phyloP scores from a whole-genome alignment of 2,329 filamentous ascomycete genomes.

The Aaosphaeria arxii region DNA sequence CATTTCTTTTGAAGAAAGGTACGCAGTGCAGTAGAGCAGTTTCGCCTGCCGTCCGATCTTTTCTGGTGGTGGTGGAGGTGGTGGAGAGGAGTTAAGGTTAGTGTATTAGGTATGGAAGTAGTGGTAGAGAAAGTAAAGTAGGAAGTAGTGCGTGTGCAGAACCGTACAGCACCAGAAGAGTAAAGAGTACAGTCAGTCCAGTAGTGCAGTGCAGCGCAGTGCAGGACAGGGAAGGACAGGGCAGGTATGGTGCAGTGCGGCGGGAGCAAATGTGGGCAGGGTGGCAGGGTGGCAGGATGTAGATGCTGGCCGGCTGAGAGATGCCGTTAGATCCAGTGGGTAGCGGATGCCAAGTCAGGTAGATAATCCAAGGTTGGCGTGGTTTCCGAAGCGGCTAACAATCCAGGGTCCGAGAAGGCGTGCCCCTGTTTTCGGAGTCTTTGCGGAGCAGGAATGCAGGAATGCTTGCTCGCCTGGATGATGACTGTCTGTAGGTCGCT shows the following conservation, averaged over 20 bases:
- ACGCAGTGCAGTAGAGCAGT: constrained; percentile 13
- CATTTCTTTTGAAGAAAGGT: background rate
- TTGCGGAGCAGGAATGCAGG: background rate
- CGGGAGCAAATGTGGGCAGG: background rate
- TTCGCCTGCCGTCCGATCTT: constrained; percentile 3
- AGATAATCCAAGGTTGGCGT: constrained; percentile 2
- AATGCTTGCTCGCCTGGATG: background rate
- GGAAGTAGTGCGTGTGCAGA: too few relatives aligned
- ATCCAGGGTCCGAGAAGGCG: background rate
- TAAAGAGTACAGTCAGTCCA: too few relatives aligned
- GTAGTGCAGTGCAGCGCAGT: too few relatives aligned
- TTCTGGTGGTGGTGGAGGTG: too few relatives aligned
- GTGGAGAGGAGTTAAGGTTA: too few relatives aligned
- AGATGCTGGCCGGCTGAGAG: constrained; percentile 2
- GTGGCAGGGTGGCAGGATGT: background rate
- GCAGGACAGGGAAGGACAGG: too few relatives aligned
- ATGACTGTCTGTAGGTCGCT: too few relatives aligned
- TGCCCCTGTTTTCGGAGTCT: background rate
- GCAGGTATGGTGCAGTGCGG: background rate
- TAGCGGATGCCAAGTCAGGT: constrained; percentile 1
- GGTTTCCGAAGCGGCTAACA: background rate
- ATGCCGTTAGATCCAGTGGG: constrained; percentile 2
- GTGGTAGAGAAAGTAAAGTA: too few relatives aligned
- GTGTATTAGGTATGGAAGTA: too few relatives aligned
- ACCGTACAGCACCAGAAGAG: too few relatives aligned